These are phyloP conservation scores for Scheffersomyces stipitis DNA, from an alignment of 805 yeast genomes.

Conservation along the genomic window DNA sequence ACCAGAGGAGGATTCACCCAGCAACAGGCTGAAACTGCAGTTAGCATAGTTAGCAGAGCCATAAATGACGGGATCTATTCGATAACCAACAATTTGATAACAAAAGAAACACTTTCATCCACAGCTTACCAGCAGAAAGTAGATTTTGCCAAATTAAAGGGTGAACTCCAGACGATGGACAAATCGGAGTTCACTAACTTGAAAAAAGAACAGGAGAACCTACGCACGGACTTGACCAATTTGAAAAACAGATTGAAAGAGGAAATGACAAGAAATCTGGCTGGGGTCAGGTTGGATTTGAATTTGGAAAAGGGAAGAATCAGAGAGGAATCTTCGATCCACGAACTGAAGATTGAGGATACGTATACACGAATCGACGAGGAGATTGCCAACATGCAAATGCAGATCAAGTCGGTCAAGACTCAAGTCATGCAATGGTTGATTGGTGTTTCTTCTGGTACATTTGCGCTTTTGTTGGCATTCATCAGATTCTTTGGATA, in stretches of 20 bases:
- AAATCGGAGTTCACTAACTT: constrained; percentile 79
- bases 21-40: constrained; percentile 78
- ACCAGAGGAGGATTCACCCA: constrained; percentile 66
- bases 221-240: constrained; percentile 82
- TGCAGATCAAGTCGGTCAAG: constrained; percentile 92
- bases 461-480: constrained; percentile 90
- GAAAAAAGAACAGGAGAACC: constrained; percentile 82
- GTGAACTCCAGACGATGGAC: constrained; percentile 87
- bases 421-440: constrained; percentile 98
- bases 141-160: constrained; percentile 91
- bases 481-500: constrained; percentile 79
- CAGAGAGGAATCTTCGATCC: constrained; percentile 89
- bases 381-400: constrained; percentile 90
- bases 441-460: constrained; percentile 97
- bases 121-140: constrained; percentile 94
- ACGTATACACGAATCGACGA: constrained; percentile 94
- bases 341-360: constrained; percentile 91
- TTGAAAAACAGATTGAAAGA: constrained; percentile 82
- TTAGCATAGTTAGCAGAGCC: constrained; percentile 68
- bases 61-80: constrained; percentile 77
- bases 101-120: constrained; percentile 77
- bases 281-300: constrained; percentile 86
- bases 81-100: constrained; percentile 75
- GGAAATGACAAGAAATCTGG: constrained; percentile 86
- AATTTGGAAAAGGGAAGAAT: constrained; percentile 94